phyloP scores from a whole-genome alignment of 768 basidiomycete genomes.

The Lactifluus subvellereus region DNA sequence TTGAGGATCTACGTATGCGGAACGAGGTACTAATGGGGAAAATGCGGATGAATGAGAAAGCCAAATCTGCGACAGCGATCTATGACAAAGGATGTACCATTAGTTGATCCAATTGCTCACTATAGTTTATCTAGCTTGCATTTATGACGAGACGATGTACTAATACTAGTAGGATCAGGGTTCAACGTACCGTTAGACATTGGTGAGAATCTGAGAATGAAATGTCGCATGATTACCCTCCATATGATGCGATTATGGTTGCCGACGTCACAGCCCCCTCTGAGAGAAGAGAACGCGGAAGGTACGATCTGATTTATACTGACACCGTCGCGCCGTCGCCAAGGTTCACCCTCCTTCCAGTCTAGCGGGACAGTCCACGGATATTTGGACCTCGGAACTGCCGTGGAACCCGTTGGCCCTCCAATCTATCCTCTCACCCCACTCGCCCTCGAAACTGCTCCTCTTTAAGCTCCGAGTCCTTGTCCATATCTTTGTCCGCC shows the following conservation, averaged over 20 bases:
- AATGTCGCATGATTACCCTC: too few species aligned
- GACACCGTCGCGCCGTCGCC: too few species aligned
- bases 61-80: neutral
- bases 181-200: neutral
- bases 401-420: neutral
- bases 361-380: neutral
- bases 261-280: too few species aligned
- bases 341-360: neutral
- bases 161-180: neutral
- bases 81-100: conserved; percentile 12
- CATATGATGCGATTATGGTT: too few species aligned
- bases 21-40: conserved; percentile 22
- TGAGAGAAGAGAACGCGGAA: too few species aligned
- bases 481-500: neutral
- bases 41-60: neutral
- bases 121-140: neutral
- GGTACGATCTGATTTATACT: too few species aligned
- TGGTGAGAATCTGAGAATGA: too few species aligned
- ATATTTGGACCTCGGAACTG: conserved; percentile 15
- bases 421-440: neutral
- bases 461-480: neutral
- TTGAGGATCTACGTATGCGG: conserved; percentile 24
- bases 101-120: conserved; percentile 1
- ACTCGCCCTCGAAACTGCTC: neutral
- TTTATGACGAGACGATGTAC: neutral